These are phyloP conservation scores for Pichia kudriavzevii DNA, from an alignment of 1,139 yeast genomes.

Conservation along the genomic window DNA sequence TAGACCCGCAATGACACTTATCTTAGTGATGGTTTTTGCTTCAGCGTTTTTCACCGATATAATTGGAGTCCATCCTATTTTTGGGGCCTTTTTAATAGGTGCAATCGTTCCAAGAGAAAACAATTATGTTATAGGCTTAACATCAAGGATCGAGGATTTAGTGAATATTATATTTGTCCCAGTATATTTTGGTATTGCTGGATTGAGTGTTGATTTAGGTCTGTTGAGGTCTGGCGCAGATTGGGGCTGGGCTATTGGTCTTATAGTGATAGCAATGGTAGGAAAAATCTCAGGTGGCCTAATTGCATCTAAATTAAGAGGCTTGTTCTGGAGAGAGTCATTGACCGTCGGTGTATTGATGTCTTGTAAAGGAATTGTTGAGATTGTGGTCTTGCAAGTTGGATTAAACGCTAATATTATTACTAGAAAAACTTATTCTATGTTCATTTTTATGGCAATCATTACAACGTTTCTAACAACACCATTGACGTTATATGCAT, in stretches of 20 bases:
- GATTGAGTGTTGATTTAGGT: slow-evolving; percentile 61
- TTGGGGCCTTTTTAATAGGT: slow-evolving; percentile 77
- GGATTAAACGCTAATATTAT: slow-evolving; percentile 68
- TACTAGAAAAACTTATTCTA: slow-evolving; percentile 56
- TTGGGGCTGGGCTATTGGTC: slow-evolving; percentile 70
- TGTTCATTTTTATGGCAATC: slow-evolving; percentile 78
- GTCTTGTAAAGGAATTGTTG: slow-evolving; percentile 86
- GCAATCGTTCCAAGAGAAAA: slow-evolving; percentile 71
- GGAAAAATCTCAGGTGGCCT: slow-evolving; percentile 65
- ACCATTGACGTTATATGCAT: slow-evolving; percentile 53
- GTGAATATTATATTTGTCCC: slow-evolving; percentile 67
- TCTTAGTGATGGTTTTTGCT: slow-evolving; percentile 43
- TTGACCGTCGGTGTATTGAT: slow-evolving; percentile 71
- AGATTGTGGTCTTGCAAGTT: slow-evolving; percentile 66
- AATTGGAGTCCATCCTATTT: slow-evolving; percentile 61
- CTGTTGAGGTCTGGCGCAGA: slow-evolving; percentile 54
- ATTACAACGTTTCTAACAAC: slow-evolving; percentile 69
- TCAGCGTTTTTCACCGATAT: slow-evolving; percentile 75
- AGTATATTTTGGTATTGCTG: slow-evolving; percentile 71
- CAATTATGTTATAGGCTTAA: slow-evolving; percentile 58
- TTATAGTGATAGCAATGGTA: slow-evolving; percentile 55
- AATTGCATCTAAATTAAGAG: slow-evolving; percentile 52
- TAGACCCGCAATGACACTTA: slow-evolving; percentile 50
- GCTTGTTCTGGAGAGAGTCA: slow-evolving; percentile 64
- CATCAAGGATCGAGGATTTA: slow-evolving; percentile 70